Percentiles rank a stretch among this genome's conserved stretches.
Conservation (phyloP, 495 filamentous ascomycete genomes). For the Acidiella bohemica region DNA sequence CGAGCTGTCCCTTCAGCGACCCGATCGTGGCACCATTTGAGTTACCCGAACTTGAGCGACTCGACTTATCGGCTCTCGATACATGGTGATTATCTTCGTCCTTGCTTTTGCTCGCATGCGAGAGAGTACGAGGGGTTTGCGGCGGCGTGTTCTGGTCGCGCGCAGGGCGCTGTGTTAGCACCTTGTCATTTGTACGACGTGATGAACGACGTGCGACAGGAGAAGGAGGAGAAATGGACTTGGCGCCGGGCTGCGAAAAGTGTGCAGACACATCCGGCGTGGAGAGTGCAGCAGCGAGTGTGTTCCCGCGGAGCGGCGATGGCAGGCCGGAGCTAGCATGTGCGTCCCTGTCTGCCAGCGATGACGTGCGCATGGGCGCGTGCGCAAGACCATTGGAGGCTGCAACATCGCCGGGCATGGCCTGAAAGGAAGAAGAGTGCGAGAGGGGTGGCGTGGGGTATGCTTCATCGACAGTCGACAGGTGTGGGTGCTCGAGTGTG, state of each 20-base stretch:
- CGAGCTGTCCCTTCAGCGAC: constrained; percentile 75
- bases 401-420: constrained; percentile 9
- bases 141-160: constrained; percentile 76
- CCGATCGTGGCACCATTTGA: constrained; percentile 38
- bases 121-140: constrained; percentile 69
- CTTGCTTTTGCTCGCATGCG: constrained; percentile 39
- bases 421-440: constrained; percentile 22
- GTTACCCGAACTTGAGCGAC: constrained; percentile 28
- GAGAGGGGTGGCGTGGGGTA: constrained; percentile 19
- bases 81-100: constrained; percentile 25
- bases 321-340: neutral
- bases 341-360: constrained; percentile 8
- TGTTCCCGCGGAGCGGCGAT: constrained; percentile 32
- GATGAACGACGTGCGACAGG: constrained; percentile 38
- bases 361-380: constrained; percentile 13
- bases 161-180: constrained; percentile 72
- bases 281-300: constrained; percentile 45
- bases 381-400: constrained; percentile 1
- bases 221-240: constrained; percentile 42
- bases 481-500: neutral
- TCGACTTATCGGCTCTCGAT: constrained; percentile 29
- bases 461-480: no score
- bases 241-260: constrained; percentile 51
- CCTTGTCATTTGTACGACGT: constrained; percentile 43
- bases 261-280: constrained; percentile 55